Base-by-base conservation (phyloP, 768 basidiomycete genomes). In the Melanogaster broomeanus region DNA sequence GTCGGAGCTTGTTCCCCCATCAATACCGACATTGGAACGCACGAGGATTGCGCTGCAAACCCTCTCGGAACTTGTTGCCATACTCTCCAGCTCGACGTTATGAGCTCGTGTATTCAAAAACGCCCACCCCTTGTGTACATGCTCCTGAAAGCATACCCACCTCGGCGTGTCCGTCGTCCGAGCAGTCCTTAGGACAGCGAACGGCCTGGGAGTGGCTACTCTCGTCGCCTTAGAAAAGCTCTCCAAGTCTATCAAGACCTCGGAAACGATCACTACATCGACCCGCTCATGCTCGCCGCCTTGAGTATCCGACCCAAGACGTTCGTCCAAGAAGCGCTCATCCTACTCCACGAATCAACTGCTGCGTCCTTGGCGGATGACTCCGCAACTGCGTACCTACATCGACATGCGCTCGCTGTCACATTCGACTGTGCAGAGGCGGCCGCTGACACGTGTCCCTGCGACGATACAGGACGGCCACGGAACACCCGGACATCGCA, bases 351-450 rank as follows among this genome's bases (percentile, higher is more conserved):
- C 54, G 84, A 84, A 33, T 71, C 71, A 25, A 74, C 77, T 2
- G 49, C 54, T 2, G 49, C 28, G 4, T 53, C 56, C 53, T 48
- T 60, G 61, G 51, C 49, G 66, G 42, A 40, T 47, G 55, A 65
- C 4, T 48, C 63, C 4, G 59, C 64, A 13, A 62, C 60, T 1
- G 60, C 63, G n/a, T 82, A 87, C 58, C 77, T 75, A 1, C 78
- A 80, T 56, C 81, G 79, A 45, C 76, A 83, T 30, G 78, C 79
- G 0, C 72, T 86, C 1, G 78, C 76, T 6, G 73, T 87, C 25
- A 77, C 76, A 1, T 84, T 84, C 50, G 85, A 87, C 52, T 75
- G 82, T 12, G 82, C 81, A 2, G 84, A 87, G 56, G 85, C 87
- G 58, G 85, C 84, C 6, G 77, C 77, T 2, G 83, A 85, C 51